A percentile compares a stretch with the other conserved stretches of the same genome.
phyloP scores from a whole-genome alignment of 139 green algal species.

The Eudorina sp. region DNA sequence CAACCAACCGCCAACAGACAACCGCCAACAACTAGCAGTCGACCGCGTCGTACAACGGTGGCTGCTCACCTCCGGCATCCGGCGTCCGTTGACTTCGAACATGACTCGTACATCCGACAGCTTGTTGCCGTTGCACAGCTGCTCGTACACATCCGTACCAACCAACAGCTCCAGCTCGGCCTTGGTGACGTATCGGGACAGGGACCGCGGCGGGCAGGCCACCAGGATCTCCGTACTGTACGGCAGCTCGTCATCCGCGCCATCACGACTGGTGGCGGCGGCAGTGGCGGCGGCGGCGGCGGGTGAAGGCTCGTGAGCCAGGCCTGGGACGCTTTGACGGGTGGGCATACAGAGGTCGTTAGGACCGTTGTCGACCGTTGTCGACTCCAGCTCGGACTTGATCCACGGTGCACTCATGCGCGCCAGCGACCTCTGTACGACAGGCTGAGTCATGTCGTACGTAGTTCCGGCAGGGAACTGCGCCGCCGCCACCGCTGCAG shows the following conservation, averaged over 20 bases:
- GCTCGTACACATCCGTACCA: constrained; percentile 6
- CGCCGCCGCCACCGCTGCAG: no score
- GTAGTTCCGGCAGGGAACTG: no score
- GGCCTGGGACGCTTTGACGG: background rate
- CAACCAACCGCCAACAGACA: background rate
- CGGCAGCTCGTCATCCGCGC: background rate
- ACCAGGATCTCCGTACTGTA: constrained; percentile 9
- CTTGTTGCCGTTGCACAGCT: constrained; percentile 35
- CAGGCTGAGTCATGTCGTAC: no score
- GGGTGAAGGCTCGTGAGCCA: background rate
- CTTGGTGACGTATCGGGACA: constrained; percentile 43
- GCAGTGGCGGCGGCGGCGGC: background rate
- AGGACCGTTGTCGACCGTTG: background rate
- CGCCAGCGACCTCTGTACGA: background rate
- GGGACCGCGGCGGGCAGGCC: constrained; percentile 31
- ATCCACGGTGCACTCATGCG: background rate
- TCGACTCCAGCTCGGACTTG: background rate
- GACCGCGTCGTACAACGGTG: no score
- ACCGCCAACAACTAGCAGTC: no score
- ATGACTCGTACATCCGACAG: constrained; percentile 26
- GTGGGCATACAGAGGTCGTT: background rate
- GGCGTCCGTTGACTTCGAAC: constrained; percentile 28
- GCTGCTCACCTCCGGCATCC: background rate
- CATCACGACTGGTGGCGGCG: background rate
- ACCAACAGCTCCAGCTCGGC: constrained; percentile 35